Evolutionary conservation across 352 stramenopile species (phyloP), one percentile per base, ranked within the genome.

Genomic region (Phytophthora agathidicida): DNA sequence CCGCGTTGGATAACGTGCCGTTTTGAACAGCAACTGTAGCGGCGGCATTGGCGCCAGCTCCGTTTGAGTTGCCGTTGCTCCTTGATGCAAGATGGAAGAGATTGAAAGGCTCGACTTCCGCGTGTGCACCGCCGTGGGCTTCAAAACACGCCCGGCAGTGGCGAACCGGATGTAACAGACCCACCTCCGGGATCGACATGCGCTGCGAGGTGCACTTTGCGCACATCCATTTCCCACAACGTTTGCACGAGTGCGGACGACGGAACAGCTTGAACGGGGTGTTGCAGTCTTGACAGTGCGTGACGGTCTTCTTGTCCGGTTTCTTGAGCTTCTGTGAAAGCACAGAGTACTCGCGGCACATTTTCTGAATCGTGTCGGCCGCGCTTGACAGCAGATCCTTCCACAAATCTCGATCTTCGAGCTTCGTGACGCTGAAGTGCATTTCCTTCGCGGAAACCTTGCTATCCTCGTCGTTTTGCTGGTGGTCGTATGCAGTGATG

Each of bases 161-260:
- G 41, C 86, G 83, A 16, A 96, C 86, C 1, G 86, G 80, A 8
- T 86, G 74, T 37, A 93, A 66, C 35, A 96, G 61, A 5, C 83
- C 86, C 23, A 93, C 72, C 49, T 96, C 84, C 0, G 86, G 86
- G 52, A 96, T 96, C 35, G 77, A 79, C 64, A 91, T 82, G 28
- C 83, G 83, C 54, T 92, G 79, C 31, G 80, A 75, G 17, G 86
- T 88, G 61, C 86, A 94, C 61, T 96, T 96, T 33, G 60, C 69
- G 42, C 86, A 96, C 59, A 96, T 90, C 77, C 84, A 92, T 42
- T 92, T 91, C 10, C 77, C 86, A 48, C 86, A 96, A 20, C 86
- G 84, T 52, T 93, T 89, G 71, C 86, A 96, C 35, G 83, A 80
- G 52, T 96, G 84, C 11, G 86, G 84, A 2, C 86, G 81, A 26